A percentile compares a stretch with the other conserved stretches of the same genome.
These are phyloP conservation scores for Phaseolus lunatus DNA, from an alignment of 306 rosid species.

Conservation along the genomic window DNA sequence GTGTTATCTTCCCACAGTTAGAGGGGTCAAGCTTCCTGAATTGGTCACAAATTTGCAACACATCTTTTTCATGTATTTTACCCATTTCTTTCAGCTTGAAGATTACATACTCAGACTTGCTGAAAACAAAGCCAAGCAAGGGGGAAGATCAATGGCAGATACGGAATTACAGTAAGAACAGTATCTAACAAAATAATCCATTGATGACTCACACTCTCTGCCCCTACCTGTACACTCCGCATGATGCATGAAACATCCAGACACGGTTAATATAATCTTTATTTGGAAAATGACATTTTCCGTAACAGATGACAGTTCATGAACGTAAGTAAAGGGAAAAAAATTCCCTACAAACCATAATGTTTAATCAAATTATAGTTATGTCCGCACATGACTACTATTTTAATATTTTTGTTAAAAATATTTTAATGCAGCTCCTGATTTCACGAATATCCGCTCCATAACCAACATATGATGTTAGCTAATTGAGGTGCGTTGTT, in stretches of 20 bases:
- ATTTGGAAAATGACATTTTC: constrained; percentile 35
- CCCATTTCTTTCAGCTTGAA: constrained; percentile 96
- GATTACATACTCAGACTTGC: constrained; percentile 81
- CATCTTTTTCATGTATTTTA: constrained; percentile 73
- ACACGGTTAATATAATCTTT: constrained; percentile 1
- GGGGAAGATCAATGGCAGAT: background rate
- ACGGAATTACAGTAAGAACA: constrained; percentile 29
- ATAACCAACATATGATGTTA: background rate
- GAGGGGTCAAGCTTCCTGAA: constrained; percentile 73
- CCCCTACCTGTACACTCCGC: constrained; percentile 31
- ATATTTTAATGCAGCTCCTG: background rate
- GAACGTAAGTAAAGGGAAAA: constrained; percentile 5
- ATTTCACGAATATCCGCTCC: background rate
- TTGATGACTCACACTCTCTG: constrained; percentile 31
- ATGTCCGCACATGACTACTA: constrained; percentile 13
- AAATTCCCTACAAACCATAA: constrained; percentile 5
- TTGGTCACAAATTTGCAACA: constrained; percentile 68
- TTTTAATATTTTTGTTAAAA: background rate
- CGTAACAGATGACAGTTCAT: constrained; percentile 18
- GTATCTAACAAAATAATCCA: constrained; percentile 17
- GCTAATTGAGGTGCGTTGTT: background rate
- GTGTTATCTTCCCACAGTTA: constrained; percentile 83
- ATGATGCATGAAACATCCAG: constrained; percentile 30
- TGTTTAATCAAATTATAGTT: constrained; percentile 2
- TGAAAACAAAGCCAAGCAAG: constrained; percentile 45